Base-by-base conservation (phyloP, 768 basidiomycete species). In the Neoboletus subvelutipes region DNA sequence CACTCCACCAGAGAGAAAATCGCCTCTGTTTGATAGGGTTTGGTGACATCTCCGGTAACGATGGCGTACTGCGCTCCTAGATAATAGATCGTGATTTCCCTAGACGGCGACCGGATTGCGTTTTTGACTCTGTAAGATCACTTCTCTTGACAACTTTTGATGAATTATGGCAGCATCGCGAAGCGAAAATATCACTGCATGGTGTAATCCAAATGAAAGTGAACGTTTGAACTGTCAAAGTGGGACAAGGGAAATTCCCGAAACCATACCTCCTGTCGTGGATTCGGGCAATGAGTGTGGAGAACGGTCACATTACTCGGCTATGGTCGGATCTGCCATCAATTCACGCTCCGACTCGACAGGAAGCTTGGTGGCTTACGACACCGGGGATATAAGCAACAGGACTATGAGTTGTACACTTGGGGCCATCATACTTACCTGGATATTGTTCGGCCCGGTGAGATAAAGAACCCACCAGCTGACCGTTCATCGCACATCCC, bases 221-320 rank as follows among this genome's bases (percentile, higher is more conserved):
- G 49, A 51, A n/a, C n/a, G n/a, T n/a, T n/a, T n/a, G n/a, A 63
- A 26, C 40, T 47, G 57, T 59, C 60, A 63, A 51, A 45, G 37
- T 52, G 42, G 29, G 55, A 56, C 54, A 56, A 59, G 9, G 54
- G 40, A 31, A 39, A n/a, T 8, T 24, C 24, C 45, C 45, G 24
- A 52, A 46, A 50, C 10, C 36, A 42, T 39, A 50, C 20, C 40
- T 28, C n/a, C 50, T 53, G 50, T 47, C 40, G 31, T 51, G 22
- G 31, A 42, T 49, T 34, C 42, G 51, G 24, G 49, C 55, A 48
- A 64, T 61, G 54, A 33, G 22, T 17, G 48, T 15, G 29, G 45
- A 10, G 18, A 46, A 29, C 2, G 15, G 22, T 33, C 17, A 10
- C 31, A 22, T 47, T 29, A 52, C 6, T 7, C 17, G 10, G 15